Evolutionary conservation across 2,329 filamentous ascomycete genomes (phyloP).

Genomic region (Dothideomycetidae sp.): DNA sequence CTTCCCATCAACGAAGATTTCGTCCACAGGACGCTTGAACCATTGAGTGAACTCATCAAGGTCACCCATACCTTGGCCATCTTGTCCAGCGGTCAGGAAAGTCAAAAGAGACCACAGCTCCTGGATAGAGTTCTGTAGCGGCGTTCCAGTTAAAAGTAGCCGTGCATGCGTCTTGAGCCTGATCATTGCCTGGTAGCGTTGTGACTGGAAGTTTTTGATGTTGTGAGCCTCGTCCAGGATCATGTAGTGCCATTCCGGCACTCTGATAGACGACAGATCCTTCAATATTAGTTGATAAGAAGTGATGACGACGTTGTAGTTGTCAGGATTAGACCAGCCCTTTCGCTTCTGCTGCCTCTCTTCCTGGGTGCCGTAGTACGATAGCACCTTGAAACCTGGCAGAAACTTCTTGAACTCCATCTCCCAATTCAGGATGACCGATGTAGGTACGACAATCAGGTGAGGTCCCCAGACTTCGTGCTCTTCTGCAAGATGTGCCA

Average conservation of each 20-base stretch:
- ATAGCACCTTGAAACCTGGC: conserved; percentile 93
- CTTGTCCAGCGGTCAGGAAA: conserved; percentile 84
- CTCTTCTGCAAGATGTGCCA: conserved; percentile 82
- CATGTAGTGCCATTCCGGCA: conserved; percentile 92
- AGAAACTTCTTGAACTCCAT: conserved; percentile 99
- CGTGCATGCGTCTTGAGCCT: conserved; percentile 84
- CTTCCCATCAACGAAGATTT: conserved; percentile 87
- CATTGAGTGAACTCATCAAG: conserved; percentile 93
- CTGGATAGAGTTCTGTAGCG: conserved; percentile 89
- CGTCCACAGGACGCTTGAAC: conserved; percentile 88
- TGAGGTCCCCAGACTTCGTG: conserved; percentile 93
- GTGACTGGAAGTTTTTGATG: conserved; percentile 98
- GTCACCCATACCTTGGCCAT: conserved; percentile 73
- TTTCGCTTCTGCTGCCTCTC: conserved; percentile 82
- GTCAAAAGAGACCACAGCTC: conserved; percentile 95
- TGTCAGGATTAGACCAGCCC: conserved; percentile 63
- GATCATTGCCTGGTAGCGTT: conserved; percentile 88
- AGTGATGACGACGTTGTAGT: conserved; percentile 93
- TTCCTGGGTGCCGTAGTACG: conserved; percentile 88
- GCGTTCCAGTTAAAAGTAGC: conserved; percentile 81
- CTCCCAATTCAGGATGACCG: conserved; percentile 98
- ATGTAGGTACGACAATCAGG: conserved; percentile 89
- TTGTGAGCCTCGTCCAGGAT: conserved; percentile 97
- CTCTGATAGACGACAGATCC: conserved; percentile 86
- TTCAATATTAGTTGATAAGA: conserved; percentile 94